Evolutionary conservation across 2,329 filamentous ascomycete species (phyloP).

Genomic region (Trichocomaceae sp.): DNA sequence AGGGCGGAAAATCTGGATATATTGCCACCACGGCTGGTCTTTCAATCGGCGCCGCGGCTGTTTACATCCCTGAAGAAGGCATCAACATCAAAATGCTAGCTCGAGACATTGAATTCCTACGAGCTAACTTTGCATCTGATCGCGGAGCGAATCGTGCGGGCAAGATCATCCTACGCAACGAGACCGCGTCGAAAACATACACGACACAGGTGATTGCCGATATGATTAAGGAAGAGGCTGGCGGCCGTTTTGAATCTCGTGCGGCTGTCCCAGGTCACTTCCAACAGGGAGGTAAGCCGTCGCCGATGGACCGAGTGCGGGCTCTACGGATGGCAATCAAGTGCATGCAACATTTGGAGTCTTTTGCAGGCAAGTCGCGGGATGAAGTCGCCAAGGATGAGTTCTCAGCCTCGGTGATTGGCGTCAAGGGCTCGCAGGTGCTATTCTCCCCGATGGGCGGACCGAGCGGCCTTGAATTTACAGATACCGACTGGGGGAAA

Average conservation of each 20-base stretch:
- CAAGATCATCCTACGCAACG: constrained; percentile 93
- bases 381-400: constrained; percentile 67
- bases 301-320: constrained; percentile 90
- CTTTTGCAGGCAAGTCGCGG: constrained; percentile 59
- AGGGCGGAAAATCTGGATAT: constrained; percentile 91
- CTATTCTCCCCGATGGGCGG: constrained; percentile 72
- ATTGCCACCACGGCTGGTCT: constrained; percentile 85
- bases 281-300: constrained; percentile 87
- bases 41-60: constrained; percentile 82
- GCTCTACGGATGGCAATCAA: constrained; percentile 89
- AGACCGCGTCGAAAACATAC: constrained; percentile 86
- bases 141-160: constrained; percentile 83
- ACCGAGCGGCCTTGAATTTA: constrained; percentile 62
- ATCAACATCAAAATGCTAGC: constrained; percentile 90
- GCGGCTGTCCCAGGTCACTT: constrained; percentile 90
- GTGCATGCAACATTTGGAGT: constrained; percentile 86
- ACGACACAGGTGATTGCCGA: constrained; percentile 87
- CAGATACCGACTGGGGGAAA: constrained; percentile 89
- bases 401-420: constrained; percentile 73
- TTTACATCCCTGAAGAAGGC: constrained; percentile 96
- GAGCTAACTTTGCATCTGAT: constrained; percentile 77
- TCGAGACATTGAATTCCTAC: constrained; percentile 80
- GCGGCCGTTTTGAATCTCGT: constrained; percentile 84
- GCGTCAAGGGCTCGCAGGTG: constrained; percentile 82
- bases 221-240: constrained; percentile 90